phyloP scores from a whole-genome alignment of 306 rosid genomes.

The Vigna radiata region DNA sequence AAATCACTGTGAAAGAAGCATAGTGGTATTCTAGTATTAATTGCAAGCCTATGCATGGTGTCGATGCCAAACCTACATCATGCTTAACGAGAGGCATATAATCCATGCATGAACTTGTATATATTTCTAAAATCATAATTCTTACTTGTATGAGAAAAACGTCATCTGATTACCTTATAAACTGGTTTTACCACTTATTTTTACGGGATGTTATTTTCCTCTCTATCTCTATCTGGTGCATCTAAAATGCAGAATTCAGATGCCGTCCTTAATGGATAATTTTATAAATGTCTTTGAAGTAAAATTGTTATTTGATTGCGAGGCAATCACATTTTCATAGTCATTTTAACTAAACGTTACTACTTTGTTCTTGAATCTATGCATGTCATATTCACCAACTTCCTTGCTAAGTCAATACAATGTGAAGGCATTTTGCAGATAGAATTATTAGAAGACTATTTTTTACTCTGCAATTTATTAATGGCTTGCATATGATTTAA shows the following conservation, averaged over 20 bases:
- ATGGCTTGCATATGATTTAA: slow-evolving; percentile 4
- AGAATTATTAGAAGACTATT: slow-evolving; percentile 20
- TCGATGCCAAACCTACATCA: slow-evolving; percentile 5
- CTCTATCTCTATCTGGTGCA: slow-evolving; percentile 14
- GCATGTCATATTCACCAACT: background rate
- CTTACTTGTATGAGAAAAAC: slow-evolving; percentile 20
- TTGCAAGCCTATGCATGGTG: background rate
- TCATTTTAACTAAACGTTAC: background rate
- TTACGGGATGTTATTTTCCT: slow-evolving; percentile 12
- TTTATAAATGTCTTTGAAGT: background rate
- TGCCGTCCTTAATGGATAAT: background rate
- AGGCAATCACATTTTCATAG: background rate
- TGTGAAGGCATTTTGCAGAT: background rate
- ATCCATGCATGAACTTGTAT: slow-evolving; percentile 22
- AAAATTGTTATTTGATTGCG: background rate
- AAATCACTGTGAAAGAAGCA: slow-evolving; percentile 37
- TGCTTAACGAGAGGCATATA: slow-evolving; percentile 9
- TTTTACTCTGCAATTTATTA: background rate
- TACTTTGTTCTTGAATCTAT: slow-evolving; percentile 19
- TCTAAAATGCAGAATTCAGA: background rate
- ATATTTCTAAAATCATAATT: background rate
- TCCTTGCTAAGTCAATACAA: slow-evolving; percentile 5
- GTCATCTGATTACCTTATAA: slow-evolving; percentile 15
- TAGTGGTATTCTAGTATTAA: background rate
- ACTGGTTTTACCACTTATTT: slow-evolving; percentile 24